Conservation (phyloP, 2,329 filamentous ascomycete species). For the Pseudocercospora cruenta region DNA sequence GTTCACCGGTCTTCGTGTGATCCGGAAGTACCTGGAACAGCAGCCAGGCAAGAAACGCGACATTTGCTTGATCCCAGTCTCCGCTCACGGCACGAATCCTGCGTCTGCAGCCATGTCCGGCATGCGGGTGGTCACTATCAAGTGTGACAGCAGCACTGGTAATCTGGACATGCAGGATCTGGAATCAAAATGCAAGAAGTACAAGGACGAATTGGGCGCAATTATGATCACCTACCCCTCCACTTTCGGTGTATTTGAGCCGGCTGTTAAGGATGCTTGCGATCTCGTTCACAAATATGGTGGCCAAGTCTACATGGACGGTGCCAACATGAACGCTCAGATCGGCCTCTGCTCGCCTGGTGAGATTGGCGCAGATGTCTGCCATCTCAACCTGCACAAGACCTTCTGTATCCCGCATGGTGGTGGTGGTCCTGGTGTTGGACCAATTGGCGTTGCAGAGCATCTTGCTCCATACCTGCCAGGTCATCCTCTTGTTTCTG, state of each 20-base stretch:
- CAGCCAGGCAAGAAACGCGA: constrained; percentile 72
- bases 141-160: constrained; percentile 83
- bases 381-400: constrained; percentile 97
- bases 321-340: constrained; percentile 97
- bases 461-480: constrained; percentile 79
- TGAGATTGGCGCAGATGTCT: constrained; percentile 93
- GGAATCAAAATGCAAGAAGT: constrained; percentile 83
- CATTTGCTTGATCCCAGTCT: constrained; percentile 92
- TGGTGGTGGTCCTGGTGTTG: constrained; percentile 89
- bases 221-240: constrained; percentile 98
- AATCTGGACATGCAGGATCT: constrained; percentile 88
- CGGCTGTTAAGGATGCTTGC: constrained; percentile 81
- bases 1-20: constrained; percentile 85
- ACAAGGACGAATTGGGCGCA: constrained; percentile 81
- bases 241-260: constrained; percentile 94
- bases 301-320: constrained; percentile 97
- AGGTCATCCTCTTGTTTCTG: constrained; percentile 65
- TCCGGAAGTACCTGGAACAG: constrained; percentile 79
- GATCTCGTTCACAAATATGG: constrained; percentile 83
- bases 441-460: constrained; percentile 86
- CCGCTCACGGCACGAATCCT: constrained; percentile 93
- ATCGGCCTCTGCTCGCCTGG: constrained; percentile 94
- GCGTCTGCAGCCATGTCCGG: constrained; percentile 94
- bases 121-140: constrained; percentile 90
- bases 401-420: constrained; percentile 98